Conservation (phyloP, 352 stramenopile species). For the Pythium phragmitis region DNA sequence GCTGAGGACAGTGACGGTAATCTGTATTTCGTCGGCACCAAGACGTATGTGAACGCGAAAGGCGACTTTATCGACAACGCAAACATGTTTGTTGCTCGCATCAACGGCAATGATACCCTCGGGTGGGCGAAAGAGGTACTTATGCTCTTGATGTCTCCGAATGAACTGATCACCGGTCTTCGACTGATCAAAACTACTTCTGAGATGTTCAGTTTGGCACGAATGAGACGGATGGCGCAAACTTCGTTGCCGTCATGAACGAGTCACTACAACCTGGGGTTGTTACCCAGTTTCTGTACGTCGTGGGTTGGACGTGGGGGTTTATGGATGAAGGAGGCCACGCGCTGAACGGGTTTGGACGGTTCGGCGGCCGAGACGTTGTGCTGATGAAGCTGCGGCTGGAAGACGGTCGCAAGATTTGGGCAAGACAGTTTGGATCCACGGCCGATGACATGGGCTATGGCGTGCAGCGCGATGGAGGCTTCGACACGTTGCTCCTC, state of each 20-base stretch:
- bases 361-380: constrained; percentile 65
- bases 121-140: constrained; percentile 54
- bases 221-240: constrained; percentile 51
- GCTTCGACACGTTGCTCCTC: constrained; percentile 53
- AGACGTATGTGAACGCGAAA: constrained; percentile 28
- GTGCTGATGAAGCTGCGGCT: constrained; percentile 60
- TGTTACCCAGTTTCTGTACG: constrained; percentile 43
- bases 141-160: neutral
- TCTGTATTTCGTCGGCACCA: constrained; percentile 63
- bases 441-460: constrained; percentile 62
- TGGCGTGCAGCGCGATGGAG: constrained; percentile 44
- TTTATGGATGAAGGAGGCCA: constrained; percentile 69
- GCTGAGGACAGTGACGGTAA: constrained; percentile 38
- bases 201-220: constrained; percentile 42
- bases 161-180: neutral
- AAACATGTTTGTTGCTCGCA: constrained; percentile 53
- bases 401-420: constrained; percentile 47
- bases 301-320: constrained; percentile 67
- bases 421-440: constrained; percentile 72
- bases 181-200: neutral
- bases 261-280: constrained; percentile 28
- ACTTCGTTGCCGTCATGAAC: constrained; percentile 51
- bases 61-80: constrained; percentile 30
- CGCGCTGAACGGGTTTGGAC: constrained; percentile 68
- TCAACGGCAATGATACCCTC: constrained; percentile 46